Conservation (phyloP, 2,329 filamentous ascomycete species). For the Sphaerostilbella broomeana region DNA sequence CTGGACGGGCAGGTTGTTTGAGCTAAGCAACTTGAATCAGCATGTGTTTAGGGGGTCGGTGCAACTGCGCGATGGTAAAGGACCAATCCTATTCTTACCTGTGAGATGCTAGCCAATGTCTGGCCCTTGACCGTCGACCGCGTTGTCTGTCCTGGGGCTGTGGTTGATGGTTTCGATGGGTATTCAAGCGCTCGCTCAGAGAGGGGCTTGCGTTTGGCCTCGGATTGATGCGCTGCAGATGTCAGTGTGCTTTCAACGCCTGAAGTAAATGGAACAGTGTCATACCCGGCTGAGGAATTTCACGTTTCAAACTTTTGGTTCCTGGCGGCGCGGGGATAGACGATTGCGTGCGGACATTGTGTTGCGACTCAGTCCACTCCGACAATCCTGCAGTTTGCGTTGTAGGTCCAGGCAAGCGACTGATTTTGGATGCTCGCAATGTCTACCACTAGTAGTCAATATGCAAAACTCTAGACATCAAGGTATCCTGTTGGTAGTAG, state of each 20-base stretch:
- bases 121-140: slow-evolving; percentile 41
- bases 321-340: slow-evolving; percentile 35
- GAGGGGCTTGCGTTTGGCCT: slow-evolving; percentile 55
- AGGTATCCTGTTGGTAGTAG: too few relatives aligned
- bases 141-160: slow-evolving; percentile 34
- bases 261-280: background rate
- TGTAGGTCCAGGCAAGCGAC: slow-evolving; percentile 27
- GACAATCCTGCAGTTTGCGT: slow-evolving; percentile 32
- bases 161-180: slow-evolving; percentile 30
- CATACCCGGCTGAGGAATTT: slow-evolving; percentile 39
- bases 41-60: background rate
- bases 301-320: slow-evolving; percentile 45
- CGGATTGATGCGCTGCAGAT: slow-evolving; percentile 43
- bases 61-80: slow-evolving; percentile 6
- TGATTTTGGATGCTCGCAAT: slow-evolving; percentile 26
- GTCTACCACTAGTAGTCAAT: slow-evolving; percentile 15
- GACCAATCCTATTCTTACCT: slow-evolving; percentile 25
- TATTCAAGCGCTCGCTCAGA: slow-evolving; percentile 49
- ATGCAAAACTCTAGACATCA: too few relatives aligned
- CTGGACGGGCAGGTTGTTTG: slow-evolving; percentile 35
- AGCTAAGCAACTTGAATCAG: slow-evolving; percentile 21
- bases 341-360: slow-evolving; percentile 46
- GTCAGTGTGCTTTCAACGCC: background rate
- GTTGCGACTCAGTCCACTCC: slow-evolving; percentile 55
- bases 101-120: slow-evolving; percentile 29